A percentile compares a stretch with the other conserved stretches of the same genome.
Conservation (phyloP, 495 filamentous ascomycete species). For the Penicillium pancosmium region DNA sequence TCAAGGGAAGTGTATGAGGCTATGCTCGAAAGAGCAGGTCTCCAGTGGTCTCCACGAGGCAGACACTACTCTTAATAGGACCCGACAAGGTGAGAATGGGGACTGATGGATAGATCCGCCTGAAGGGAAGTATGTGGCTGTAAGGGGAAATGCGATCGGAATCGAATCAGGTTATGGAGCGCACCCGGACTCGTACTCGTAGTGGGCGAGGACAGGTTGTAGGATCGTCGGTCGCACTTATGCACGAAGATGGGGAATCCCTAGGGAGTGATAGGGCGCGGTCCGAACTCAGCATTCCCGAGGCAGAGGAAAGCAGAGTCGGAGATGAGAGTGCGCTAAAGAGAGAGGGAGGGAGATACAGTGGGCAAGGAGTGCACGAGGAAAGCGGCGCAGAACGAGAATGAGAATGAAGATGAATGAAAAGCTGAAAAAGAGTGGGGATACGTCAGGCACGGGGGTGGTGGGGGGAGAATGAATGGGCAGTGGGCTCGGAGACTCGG, state of each 20-base stretch:
- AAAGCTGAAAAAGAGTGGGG: not conserved
- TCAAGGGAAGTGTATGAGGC: slow-evolving; percentile 6
- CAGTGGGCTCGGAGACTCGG: not conserved
- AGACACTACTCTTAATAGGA: not conserved
- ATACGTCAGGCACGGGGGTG: slow-evolving; percentile 1
- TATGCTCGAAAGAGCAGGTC: slow-evolving; percentile 23
- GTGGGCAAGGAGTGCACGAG: not conserved
- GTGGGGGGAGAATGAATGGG: not conserved
- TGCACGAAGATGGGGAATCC: slow-evolving; percentile 39
- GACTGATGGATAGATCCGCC: slow-evolving; percentile 27
- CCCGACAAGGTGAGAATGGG: not conserved
- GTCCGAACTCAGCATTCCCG: slow-evolving; percentile 26
- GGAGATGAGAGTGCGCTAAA: not conserved
- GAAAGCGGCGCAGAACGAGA: not conserved
- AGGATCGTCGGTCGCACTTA: slow-evolving; percentile 45
- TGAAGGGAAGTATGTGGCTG: slow-evolving; percentile 18
- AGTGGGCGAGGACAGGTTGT: slow-evolving; percentile 21
- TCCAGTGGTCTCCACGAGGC: not conserved
- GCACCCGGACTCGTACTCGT: not conserved
- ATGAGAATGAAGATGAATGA: not conserved
- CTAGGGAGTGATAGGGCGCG: slow-evolving; percentile 2
- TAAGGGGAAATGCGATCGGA: slow-evolving; percentile 19
- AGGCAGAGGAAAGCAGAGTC: not conserved
- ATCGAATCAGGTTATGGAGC: slow-evolving; percentile 5
- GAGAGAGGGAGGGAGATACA: not conserved